These are phyloP conservation scores for Schizochytrium sp. DNA, from an alignment of 108 stramenopile species.

Conservation along the genomic window DNA sequence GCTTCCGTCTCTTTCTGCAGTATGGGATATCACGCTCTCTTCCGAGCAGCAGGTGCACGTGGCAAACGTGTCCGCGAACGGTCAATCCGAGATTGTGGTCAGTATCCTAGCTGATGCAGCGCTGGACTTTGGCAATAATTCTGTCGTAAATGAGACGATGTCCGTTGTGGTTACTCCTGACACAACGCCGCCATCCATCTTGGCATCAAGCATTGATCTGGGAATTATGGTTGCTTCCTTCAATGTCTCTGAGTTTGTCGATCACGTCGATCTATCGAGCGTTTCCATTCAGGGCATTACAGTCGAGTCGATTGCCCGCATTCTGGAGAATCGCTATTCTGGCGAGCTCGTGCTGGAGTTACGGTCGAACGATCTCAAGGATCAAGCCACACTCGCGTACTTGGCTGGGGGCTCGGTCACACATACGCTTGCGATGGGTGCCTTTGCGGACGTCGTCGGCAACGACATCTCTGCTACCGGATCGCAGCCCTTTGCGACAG, in stretches of 20 bases:
- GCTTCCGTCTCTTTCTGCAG: no score
- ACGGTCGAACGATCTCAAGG: not conserved
- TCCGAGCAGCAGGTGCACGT: not conserved
- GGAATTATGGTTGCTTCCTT: not conserved
- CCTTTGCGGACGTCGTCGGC: not conserved
- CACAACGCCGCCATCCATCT: not conserved
- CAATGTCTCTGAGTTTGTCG: not conserved
- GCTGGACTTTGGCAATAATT: not conserved
- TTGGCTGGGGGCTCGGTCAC: not conserved
- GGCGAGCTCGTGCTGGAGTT: not conserved
- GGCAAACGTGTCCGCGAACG: not conserved
- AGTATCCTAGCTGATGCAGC: not conserved
- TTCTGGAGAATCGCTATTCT: not conserved
- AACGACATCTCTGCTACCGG: not conserved
- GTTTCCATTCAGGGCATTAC: not conserved
- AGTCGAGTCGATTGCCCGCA: not conserved
- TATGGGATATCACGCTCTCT: not conserved
- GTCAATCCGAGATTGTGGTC: not conserved
- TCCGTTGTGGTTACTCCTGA: not conserved
- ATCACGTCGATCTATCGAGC: not conserved
- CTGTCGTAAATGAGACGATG: not conserved
- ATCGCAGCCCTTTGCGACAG: not conserved
- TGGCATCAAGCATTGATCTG: not conserved
- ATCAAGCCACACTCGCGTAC: not conserved
- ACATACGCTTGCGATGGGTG: not conserved